phyloP scores from a whole-genome alignment of 2,329 filamentous ascomycete species.

The Dactylellina leptospora region DNA sequence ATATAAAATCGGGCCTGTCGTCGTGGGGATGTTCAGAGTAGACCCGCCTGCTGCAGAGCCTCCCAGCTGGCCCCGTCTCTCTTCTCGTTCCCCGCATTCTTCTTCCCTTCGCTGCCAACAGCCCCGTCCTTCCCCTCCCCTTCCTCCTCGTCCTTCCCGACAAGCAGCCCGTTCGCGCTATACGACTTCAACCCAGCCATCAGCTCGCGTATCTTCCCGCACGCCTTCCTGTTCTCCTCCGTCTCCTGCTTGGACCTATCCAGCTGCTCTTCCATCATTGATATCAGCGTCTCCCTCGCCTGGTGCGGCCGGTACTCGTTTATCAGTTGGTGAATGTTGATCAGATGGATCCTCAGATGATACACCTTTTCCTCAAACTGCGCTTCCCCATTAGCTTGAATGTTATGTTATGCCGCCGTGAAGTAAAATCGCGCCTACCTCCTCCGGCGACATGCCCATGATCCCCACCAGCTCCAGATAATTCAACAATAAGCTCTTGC shows the following conservation, averaged over 20 bases:
- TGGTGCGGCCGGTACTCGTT: conserved; percentile 96
- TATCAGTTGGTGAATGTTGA: conserved; percentile 91
- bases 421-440: conserved; percentile 58
- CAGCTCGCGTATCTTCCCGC: conserved; percentile 76
- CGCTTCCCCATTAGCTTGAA: conserved; percentile 28
- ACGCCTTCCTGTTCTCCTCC: conserved; percentile 71
- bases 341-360: conserved; percentile 81
- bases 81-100: conserved; percentile 3
- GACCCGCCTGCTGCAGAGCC: conserved; percentile 39
- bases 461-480: conserved; percentile 84
- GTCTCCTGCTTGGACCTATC: conserved; percentile 78
- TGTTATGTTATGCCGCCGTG: background rate
- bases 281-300: conserved; percentile 84
- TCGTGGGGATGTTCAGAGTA: conserved; percentile 4
- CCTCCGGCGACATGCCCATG: conserved; percentile 72
- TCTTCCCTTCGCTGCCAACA: background rate
- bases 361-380: conserved; percentile 76
- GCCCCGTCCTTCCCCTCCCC: conserved; percentile 28
- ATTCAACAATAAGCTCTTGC: conserved; percentile 85
- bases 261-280: conserved; percentile 86
- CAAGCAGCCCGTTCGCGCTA: conserved; percentile 36
- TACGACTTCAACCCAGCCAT: conserved; percentile 71
- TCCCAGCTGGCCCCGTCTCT: conserved; percentile 42
- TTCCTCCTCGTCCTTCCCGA: conserved; percentile 32
- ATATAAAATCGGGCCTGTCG: no score